These are phyloP conservation scores for Bocquillonia castaneifolia DNA, from an alignment of 441 rosid genomes.

Conservation along the genomic window DNA sequence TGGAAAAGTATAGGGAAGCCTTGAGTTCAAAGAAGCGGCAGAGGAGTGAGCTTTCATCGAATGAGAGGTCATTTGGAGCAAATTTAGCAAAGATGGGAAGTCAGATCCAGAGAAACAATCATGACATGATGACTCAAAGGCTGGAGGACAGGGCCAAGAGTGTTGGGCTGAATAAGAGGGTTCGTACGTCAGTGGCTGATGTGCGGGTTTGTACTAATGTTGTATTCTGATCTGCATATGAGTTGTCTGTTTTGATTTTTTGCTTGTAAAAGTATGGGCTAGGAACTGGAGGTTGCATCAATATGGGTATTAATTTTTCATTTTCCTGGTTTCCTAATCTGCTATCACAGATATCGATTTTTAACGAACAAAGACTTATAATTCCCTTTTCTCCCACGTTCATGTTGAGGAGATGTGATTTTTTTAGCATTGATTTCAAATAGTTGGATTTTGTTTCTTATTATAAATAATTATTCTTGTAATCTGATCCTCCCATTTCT, in stretches of 20 bases:
- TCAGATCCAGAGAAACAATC: conserved; percentile 42
- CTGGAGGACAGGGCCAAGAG: conserved; percentile 52
- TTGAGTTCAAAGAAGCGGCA: conserved; percentile 44
- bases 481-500: background rate
- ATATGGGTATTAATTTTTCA: background rate
- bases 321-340: background rate
- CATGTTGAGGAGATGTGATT: background rate
- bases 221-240: conserved; percentile 11
- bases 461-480: background rate
- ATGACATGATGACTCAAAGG: conserved; percentile 43
- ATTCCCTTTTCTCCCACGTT: background rate
- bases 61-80: conserved; percentile 45
- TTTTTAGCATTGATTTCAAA: background rate
- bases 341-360: background rate
- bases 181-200: conserved; percentile 47
- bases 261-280: background rate
- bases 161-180: conserved; percentile 47
- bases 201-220: conserved; percentile 45
- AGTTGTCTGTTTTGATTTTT: conserved; percentile 12
- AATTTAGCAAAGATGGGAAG: conserved; percentile 35
- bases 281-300: background rate
- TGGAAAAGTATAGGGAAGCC: conserved; percentile 40
- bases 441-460: background rate
- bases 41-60: conserved; percentile 37
- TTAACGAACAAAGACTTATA: background rate